Evolutionary conservation across 2,329 filamentous ascomycete species (phyloP).

Genomic region (Clarireedia homoeocarpa): DNA sequence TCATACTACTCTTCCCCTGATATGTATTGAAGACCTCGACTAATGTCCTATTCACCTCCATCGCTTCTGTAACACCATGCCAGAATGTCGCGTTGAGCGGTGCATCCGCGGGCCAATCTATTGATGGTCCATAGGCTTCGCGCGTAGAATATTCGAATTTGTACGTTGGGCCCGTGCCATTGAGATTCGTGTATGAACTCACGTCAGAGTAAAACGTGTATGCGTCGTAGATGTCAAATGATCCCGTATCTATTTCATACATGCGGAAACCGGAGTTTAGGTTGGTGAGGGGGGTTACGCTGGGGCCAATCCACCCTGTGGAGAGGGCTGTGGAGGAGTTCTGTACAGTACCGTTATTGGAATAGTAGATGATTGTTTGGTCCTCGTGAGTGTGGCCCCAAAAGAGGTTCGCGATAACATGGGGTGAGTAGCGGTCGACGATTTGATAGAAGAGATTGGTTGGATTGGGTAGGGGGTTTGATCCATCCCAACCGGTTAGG

Average conservation of each 20-base stretch:
- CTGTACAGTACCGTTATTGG: slow-evolving; percentile 41
- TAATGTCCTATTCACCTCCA: slow-evolving; percentile 43
- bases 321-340: slow-evolving; percentile 36
- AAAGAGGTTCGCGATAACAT: slow-evolving; percentile 47
- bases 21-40: slow-evolving; percentile 42
- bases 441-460: slow-evolving; percentile 48
- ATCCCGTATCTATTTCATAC: slow-evolving; percentile 46
- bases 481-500: slow-evolving; percentile 47
- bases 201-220: slow-evolving; percentile 47
- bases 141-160: slow-evolving; percentile 44
- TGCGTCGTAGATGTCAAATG: slow-evolving; percentile 45
- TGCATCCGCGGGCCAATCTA: slow-evolving; percentile 38
- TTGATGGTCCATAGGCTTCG: slow-evolving; percentile 38
- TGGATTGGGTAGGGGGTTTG: slow-evolving; percentile 45
- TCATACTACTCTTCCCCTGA: slow-evolving; percentile 44
- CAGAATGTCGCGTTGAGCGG: slow-evolving; percentile 53
- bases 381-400: slow-evolving; percentile 50
- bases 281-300: slow-evolving; percentile 45
- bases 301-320: slow-evolving; percentile 44
- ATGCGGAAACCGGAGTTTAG: slow-evolving; percentile 45
- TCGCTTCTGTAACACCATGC: slow-evolving; percentile 49
- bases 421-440: slow-evolving; percentile 45
- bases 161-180: slow-evolving; percentile 38
- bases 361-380: slow-evolving; percentile 45
- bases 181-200: slow-evolving; percentile 34